Conservation (phyloP, 23 red algal genomes). For the Gracilaria gracilis region DNA sequence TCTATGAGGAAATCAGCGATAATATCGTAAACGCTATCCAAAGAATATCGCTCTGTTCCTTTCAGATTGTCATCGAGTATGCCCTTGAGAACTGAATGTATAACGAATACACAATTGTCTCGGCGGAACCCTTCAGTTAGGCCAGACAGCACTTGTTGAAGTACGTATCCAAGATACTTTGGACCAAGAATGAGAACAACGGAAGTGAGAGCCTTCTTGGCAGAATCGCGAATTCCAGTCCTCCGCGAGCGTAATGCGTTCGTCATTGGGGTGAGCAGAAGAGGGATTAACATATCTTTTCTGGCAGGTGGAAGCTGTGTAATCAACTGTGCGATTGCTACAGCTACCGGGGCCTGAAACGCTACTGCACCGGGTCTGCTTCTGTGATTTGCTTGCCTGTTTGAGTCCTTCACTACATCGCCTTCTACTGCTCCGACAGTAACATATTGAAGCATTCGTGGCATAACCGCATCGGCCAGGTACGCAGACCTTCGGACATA, state of each 20-base stretch:
- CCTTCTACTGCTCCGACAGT: conserved; percentile 59
- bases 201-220: conserved; percentile 59
- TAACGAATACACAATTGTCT: conserved; percentile 54
- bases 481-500: neutral
- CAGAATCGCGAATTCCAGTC: conserved; percentile 62
- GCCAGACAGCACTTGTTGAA: conserved; percentile 56
- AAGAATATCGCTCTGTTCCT: neutral
- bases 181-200: conserved; percentile 60
- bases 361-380: conserved; percentile 10
- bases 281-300: conserved; percentile 35
- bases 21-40: conserved; percentile 37
- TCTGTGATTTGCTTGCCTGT: neutral
- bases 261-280: conserved; percentile 57
- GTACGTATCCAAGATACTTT: conserved; percentile 64
- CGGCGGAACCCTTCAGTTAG: conserved; percentile 61
- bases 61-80: neutral
- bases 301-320: conserved; percentile 13
- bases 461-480: conserved; percentile 24
- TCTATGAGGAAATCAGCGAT: conserved; percentile 45
- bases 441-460: conserved; percentile 62
- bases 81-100: conserved; percentile 62
- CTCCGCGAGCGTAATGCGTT: conserved; percentile 71
- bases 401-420: conserved; percentile 19
- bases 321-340: conserved; percentile 61
- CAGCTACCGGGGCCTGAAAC: conserved; percentile 69